Evolutionary conservation across 345 rosid species (phyloP).

Genomic region (Carallia brachiata): DNA sequence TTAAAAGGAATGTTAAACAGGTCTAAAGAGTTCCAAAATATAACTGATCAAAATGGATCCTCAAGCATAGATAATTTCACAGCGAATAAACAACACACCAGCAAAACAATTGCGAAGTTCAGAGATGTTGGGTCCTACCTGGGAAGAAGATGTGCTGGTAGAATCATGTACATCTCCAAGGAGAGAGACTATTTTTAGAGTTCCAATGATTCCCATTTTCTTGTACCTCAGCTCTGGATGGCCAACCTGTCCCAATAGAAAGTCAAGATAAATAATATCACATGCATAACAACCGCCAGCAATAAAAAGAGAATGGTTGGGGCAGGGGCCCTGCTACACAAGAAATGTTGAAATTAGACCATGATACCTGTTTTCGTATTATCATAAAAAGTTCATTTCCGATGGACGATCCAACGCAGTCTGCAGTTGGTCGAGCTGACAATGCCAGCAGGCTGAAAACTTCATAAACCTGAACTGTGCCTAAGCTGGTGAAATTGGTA

Average conservation of each 20-base stretch:
- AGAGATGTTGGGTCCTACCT: slow-evolving; percentile 39
- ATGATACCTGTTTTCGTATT: slow-evolving; percentile 71
- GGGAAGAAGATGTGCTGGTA: slow-evolving; percentile 35
- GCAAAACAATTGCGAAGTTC: neutral
- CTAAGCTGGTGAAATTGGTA: slow-evolving; percentile 15
- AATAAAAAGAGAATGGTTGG: too few species aligned
- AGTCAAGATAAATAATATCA: slow-evolving; percentile 6
- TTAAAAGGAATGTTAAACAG: slow-evolving; percentile 14
- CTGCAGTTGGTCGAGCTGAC: slow-evolving; percentile 40
- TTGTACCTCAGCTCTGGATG: slow-evolving; percentile 77
- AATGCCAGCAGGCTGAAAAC: slow-evolving; percentile 64
- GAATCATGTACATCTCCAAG: slow-evolving; percentile 50
- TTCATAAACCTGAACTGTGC: slow-evolving; percentile 61
- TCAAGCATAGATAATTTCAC: neutral
- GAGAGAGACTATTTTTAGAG: slow-evolving; percentile 62
- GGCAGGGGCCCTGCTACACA: too few species aligned
- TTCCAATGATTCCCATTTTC: slow-evolving; percentile 84
- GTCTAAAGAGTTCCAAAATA: neutral
- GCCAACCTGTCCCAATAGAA: slow-evolving; percentile 45
- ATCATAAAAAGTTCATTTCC: slow-evolving; percentile 79
- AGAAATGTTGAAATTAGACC: neutral
- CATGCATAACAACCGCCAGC: neutral
- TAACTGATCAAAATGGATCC: neutral
- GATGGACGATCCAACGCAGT: slow-evolving; percentile 52
- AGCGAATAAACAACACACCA: slow-evolving; percentile 4